phyloP scores from a whole-genome alignment of 257 asterid species.

The Ilex asprella region DNA sequence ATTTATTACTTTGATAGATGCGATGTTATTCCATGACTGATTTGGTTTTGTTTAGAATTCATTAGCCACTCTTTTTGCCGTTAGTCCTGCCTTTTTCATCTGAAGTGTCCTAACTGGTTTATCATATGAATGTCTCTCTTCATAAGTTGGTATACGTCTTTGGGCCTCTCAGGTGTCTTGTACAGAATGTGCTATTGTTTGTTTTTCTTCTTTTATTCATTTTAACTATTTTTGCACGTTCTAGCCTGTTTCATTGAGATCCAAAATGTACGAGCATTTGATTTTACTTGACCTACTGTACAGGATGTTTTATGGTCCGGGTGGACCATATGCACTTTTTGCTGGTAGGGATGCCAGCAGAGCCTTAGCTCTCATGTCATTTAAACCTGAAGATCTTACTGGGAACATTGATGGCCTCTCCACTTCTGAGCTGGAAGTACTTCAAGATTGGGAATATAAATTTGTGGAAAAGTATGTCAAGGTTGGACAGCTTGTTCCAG shows the following conservation, averaged over 20 bases:
- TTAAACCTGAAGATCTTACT: conserved; percentile 70
- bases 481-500: conserved; percentile 65
- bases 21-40: too few species aligned
- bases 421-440: conserved; percentile 56
- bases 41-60: too few species aligned
- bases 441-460: conserved; percentile 89
- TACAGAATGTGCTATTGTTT: too few species aligned
- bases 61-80: too few species aligned
- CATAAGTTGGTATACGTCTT: too few species aligned
- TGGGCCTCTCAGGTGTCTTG: too few species aligned
- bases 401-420: conserved; percentile 69
- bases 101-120: too few species aligned
- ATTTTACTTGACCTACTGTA: conserved; percentile 8
- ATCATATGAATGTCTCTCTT: too few species aligned
- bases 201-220: too few species aligned
- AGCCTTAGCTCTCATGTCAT: conserved; percentile 89
- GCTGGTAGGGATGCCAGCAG: conserved; percentile 95
- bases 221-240: too few species aligned
- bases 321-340: conserved; percentile 83
- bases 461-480: conserved; percentile 83
- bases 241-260: neutral
- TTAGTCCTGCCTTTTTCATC: too few species aligned
- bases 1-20: too few species aligned
- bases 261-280: neutral
- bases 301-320: conserved; percentile 99